A percentile compares a stretch with the other conserved stretches of the same genome.
Conservation (phyloP, 2,329 filamentous ascomycete genomes). For the Exophiala phaeomuriformis region DNA sequence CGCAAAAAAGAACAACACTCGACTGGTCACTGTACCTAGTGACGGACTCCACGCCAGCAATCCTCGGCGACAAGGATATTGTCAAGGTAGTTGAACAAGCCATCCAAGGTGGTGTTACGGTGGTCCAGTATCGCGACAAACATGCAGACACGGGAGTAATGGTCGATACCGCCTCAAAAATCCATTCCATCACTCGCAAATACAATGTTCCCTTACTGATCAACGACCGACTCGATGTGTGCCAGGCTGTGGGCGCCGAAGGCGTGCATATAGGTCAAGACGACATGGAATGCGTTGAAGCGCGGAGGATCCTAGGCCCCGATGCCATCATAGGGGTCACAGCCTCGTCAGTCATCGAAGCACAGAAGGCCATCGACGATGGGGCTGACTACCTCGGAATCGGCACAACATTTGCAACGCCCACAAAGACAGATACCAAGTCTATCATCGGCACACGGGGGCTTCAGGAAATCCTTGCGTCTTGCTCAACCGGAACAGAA, state of each 20-base stretch:
- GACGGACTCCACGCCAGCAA: slow-evolving; percentile 81
- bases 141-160: slow-evolving; percentile 64
- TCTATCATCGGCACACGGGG: slow-evolving; percentile 68
- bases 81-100: slow-evolving; percentile 67
- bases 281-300: slow-evolving; percentile 68
- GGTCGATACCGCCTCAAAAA: slow-evolving; percentile 59
- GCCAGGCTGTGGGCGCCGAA: slow-evolving; percentile 75
- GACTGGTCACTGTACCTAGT: slow-evolving; percentile 85
- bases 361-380: slow-evolving; percentile 59
- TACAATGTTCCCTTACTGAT: slow-evolving; percentile 74
- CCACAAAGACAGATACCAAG: slow-evolving; percentile 86
- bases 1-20: slow-evolving; percentile 34
- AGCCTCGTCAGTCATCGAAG: slow-evolving; percentile 67
- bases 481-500: slow-evolving; percentile 45
- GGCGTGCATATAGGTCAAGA: slow-evolving; percentile 94
- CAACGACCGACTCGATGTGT: slow-evolving; percentile 89
- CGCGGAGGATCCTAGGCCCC: slow-evolving; percentile 64
- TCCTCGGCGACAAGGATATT: slow-evolving; percentile 66
- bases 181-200: slow-evolving; percentile 63
- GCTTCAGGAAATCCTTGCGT: slow-evolving; percentile 57
- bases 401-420: slow-evolving; percentile 79
- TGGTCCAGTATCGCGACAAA: slow-evolving; percentile 91
- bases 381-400: slow-evolving; percentile 91
- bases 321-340: slow-evolving; percentile 83
- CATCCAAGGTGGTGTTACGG: slow-evolving; percentile 69